A percentile compares a stretch with the other conserved stretches of the same genome.
Conservation (phyloP, 495 filamentous ascomycete genomes). For the Penicillium paxilli region DNA sequence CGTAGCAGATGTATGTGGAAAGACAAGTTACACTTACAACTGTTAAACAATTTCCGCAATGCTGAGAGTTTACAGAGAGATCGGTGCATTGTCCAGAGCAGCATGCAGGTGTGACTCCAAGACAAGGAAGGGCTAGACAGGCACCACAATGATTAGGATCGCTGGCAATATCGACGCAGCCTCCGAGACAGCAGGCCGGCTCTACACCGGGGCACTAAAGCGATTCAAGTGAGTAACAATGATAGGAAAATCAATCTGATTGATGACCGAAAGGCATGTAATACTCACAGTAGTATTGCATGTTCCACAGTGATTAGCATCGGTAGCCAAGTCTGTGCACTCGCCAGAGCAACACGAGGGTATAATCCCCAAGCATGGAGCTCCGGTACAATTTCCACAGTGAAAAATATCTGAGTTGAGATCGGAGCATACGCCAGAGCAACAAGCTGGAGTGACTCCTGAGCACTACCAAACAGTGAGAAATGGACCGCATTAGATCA, state of each 20-base stretch:
- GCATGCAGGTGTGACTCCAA: conserved; percentile 8
- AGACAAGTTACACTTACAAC: neutral
- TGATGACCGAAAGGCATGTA: too few relatives aligned
- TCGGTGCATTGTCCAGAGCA: conserved; percentile 9
- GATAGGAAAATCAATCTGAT: neutral
- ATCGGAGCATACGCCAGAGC: conserved; percentile 13
- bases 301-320: conserved; percentile 14
- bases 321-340: conserved; percentile 15
- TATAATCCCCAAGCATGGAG: conserved; percentile 8
- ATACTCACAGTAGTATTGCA: conserved; percentile 11
- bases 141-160: conserved; percentile 16
- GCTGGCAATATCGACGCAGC: conserved; percentile 6
- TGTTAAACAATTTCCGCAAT: conserved; percentile 7
- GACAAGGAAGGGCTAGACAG: conserved; percentile 12
- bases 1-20: neutral
- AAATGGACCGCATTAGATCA: neutral
- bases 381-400: conserved; percentile 10
- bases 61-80: neutral
- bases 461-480: conserved; percentile 5
- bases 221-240: neutral
- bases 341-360: conserved; percentile 15
- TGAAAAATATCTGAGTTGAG: conserved; percentile 1
- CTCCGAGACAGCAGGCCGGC: conserved; percentile 15
- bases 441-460: conserved; percentile 12
- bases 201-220: conserved; percentile 12